Conservation (phyloP, 108 stramenopile species). For the Cylindrotheca closterium region DNA sequence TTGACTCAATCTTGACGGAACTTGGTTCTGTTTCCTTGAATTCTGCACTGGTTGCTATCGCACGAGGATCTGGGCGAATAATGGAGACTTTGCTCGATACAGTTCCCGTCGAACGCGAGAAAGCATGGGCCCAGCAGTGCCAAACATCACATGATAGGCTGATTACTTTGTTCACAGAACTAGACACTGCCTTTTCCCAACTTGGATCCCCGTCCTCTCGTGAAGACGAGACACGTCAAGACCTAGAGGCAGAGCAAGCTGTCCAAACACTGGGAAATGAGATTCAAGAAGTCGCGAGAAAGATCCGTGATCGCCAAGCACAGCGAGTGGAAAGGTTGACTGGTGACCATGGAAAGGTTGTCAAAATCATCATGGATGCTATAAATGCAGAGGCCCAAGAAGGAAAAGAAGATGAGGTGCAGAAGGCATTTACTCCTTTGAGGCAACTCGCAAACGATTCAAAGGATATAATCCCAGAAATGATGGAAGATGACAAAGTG, state of each 20-base stretch:
- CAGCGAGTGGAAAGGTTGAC: constrained; percentile 58
- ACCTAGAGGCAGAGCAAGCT: constrained; percentile 60
- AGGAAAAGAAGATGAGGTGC: constrained; percentile 47
- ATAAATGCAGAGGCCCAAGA: constrained; percentile 37
- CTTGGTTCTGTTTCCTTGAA: constrained; percentile 60
- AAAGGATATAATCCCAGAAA: constrained; percentile 58
- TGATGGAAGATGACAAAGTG: constrained; percentile 60
- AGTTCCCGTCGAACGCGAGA: constrained; percentile 83
- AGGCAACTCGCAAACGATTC: constrained; percentile 69
- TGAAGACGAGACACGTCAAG: constrained; percentile 58
- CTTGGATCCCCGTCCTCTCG: constrained; percentile 59
- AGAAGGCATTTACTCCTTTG: constrained; percentile 68
- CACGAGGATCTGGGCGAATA: constrained; percentile 71
- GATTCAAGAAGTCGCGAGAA: constrained; percentile 49
- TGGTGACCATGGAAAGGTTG: constrained; percentile 61
- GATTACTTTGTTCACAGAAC: constrained; percentile 48
- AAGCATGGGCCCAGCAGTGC: constrained; percentile 75
- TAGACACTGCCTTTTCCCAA: constrained; percentile 59
- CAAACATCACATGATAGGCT: constrained; percentile 69
- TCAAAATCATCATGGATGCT: constrained; percentile 63
- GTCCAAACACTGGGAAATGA: constrained; percentile 55
- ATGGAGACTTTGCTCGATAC: constrained; percentile 82
- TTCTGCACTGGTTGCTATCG: constrained; percentile 64
- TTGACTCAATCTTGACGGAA: constrained; percentile 58
- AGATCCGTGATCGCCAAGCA: constrained; percentile 60